Conservation (phyloP, 2,329 filamentous ascomycete genomes). For the Myriosclerotinia duriaeana region DNA sequence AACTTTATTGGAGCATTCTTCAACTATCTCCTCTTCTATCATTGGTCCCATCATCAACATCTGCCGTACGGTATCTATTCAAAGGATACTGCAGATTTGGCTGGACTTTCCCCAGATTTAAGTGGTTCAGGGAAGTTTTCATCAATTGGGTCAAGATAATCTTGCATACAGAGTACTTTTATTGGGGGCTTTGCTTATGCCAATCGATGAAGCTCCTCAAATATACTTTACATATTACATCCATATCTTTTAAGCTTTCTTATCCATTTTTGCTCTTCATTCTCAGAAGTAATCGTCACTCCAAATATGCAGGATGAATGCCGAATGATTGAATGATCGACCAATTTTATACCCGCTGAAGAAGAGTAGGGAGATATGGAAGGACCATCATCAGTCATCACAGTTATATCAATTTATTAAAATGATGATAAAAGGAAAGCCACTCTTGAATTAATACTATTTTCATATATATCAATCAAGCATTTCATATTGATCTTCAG, state of each 20-base stretch:
- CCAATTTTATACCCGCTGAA: background rate
- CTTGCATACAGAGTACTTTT: no score
- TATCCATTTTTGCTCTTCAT: background rate
- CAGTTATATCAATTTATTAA: background rate
- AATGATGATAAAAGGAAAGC: background rate
- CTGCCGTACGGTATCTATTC: background rate
- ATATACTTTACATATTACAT: background rate
- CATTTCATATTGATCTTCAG: slow-evolving; percentile 1
- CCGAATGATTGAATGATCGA: slow-evolving; percentile 7
- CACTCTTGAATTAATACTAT: background rate
- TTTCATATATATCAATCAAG: background rate
- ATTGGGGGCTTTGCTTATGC: background rate
- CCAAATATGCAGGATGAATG: background rate
- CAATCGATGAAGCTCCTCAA: background rate
- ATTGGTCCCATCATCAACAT: background rate
- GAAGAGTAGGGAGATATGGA: background rate
- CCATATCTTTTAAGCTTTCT: slow-evolving; percentile 4
- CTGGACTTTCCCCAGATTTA: slow-evolving; percentile 13
- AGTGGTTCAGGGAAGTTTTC: slow-evolving; percentile 2
- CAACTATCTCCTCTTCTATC: background rate
- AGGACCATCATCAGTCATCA: background rate
- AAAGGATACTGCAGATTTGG: background rate
- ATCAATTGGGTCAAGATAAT: slow-evolving; percentile 1
- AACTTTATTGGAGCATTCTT: background rate
- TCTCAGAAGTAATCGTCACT: background rate